Evolutionary conservation across 2,329 filamentous ascomycete genomes (phyloP), one percentile per base, ranked within the genome.

Genomic region (Aspergillus vadensis): DNA sequence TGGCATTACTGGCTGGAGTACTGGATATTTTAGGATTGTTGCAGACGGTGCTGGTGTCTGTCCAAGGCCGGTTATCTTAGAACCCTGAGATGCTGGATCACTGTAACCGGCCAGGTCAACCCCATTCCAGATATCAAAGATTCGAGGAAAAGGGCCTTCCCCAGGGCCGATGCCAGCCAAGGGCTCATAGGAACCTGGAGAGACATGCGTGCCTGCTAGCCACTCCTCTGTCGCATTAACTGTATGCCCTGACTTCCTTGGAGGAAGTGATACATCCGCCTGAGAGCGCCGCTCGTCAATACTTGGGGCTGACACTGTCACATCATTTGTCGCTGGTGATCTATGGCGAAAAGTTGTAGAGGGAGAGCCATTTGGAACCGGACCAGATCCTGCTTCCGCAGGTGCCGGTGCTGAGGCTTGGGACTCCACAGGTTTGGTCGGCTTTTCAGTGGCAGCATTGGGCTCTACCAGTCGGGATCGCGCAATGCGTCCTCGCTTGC

Each of bases 401-500:
- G 39, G 38, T 23, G 23, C 43, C 23, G 30, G 39, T 9, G 23
- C 49, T 23, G 58, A 53, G 8, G 23, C 38, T 32, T 51, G 51
- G 14, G 41, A 51, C 48, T 58, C 55, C 23, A n/a, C 14, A 14
- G 41, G 27, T 47, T 60, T 48, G 39, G 49, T 47, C 21, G 36
- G 47, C 44, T 55, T 59, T 32, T 59, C 61, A 9, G 56, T 47
- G 12, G 15, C 44, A 7, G 57, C 25, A 14, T 57, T 63, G 12
- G 64, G 55, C 17, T 65, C 69, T 17, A 94, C 90, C 76, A 94
- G 93, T 63, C 91, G 86, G 1, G 92, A 95, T 17, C 74, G 73
- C 14, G 75, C 73, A 38, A 92, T 92, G 73, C 97, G 96, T 61
- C 93, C 94, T 75, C 93, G 86, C 83, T 97, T 97, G 80, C 97